Evolutionary conservation across 805 yeast species (phyloP).

Genomic region (Wickerhamiella qilinensis): DNA sequence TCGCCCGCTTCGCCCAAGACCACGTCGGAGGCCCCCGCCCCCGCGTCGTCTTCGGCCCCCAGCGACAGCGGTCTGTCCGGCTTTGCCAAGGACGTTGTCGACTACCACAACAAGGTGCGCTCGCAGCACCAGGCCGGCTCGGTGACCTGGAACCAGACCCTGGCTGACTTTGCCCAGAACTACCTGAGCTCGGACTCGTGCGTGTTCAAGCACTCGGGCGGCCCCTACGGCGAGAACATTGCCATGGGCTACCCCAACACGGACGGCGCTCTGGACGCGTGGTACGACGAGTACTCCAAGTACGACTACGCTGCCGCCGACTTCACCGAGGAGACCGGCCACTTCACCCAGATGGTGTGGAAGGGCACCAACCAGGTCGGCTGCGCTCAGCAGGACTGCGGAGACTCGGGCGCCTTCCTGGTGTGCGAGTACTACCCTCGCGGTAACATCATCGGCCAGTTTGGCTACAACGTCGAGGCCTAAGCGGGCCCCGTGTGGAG

Average conservation of each 20-base stretch:
- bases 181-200: conserved; percentile 33
- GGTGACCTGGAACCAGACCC: conserved; percentile 36
- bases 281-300: conserved; percentile 48
- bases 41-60: conserved; percentile 1
- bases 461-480: conserved; percentile 16
- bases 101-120: conserved; percentile 46
- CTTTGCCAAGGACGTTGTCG: conserved; percentile 27
- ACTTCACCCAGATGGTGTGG: conserved; percentile 73
- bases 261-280: conserved; percentile 45
- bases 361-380: conserved; percentile 41
- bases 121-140: conserved; percentile 34
- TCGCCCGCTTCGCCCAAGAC: background rate
- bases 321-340: conserved; percentile 41
- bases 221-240: conserved; percentile 59
- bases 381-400: conserved; percentile 37
- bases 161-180: conserved; percentile 37
- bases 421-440: conserved; percentile 60
- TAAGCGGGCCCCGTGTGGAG: background rate
- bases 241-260: conserved; percentile 47
- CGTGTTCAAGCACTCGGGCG: conserved; percentile 45
- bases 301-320: conserved; percentile 38
- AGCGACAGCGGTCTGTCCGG: conserved; percentile 3
- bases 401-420: conserved; percentile 34
- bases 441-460: conserved; percentile 41
- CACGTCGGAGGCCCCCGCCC: background rate